A percentile compares a stretch with the other conserved stretches of the same genome.
Evolutionary conservation across 2,329 filamentous ascomycete genomes (phyloP).

Genomic region (Talaromyces sp.): DNA sequence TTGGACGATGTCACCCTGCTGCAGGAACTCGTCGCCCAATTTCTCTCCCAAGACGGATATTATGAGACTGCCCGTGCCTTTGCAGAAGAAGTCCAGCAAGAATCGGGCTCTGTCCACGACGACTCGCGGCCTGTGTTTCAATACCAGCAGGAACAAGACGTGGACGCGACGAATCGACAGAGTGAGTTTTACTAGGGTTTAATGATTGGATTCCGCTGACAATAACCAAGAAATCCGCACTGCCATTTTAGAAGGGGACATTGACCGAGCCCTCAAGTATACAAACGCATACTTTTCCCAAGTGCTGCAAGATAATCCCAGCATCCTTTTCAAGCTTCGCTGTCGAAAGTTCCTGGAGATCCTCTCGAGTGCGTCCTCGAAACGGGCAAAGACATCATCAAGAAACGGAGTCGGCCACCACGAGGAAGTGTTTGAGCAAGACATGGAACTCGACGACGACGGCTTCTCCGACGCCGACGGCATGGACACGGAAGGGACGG

Average conservation of each 20-base stretch:
- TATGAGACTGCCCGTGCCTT: slow-evolving; percentile 90
- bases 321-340: slow-evolving; percentile 80
- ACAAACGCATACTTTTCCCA: slow-evolving; percentile 74
- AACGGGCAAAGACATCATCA: slow-evolving; percentile 28
- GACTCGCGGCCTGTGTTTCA: slow-evolving; percentile 51
- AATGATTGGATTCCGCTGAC: neutral
- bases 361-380: slow-evolving; percentile 40
- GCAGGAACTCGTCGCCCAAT: slow-evolving; percentile 80
- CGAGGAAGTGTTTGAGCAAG: slow-evolving; percentile 44
- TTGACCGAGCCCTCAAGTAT: slow-evolving; percentile 81
- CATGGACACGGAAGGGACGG: slow-evolving; percentile 53
- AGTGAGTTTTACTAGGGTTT: slow-evolving; percentile 52
- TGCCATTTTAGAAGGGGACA: slow-evolving; percentile 85
- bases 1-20: slow-evolving; percentile 73
- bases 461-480: slow-evolving; percentile 38
- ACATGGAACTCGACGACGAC: slow-evolving; percentile 56
- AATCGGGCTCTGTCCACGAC: slow-evolving; percentile 65
- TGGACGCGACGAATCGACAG: slow-evolving; percentile 82
- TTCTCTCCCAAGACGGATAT: slow-evolving; percentile 90
- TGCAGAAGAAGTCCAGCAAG: slow-evolving; percentile 70
- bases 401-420: slow-evolving; percentile 39
- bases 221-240: slow-evolving; percentile 59
- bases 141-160: slow-evolving; percentile 70
- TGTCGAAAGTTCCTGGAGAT: slow-evolving; percentile 96
- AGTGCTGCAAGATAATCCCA: slow-evolving; percentile 73